Conservation (phyloP, 495 filamentous ascomycete species). For the Pyrenula aspistea region DNA sequence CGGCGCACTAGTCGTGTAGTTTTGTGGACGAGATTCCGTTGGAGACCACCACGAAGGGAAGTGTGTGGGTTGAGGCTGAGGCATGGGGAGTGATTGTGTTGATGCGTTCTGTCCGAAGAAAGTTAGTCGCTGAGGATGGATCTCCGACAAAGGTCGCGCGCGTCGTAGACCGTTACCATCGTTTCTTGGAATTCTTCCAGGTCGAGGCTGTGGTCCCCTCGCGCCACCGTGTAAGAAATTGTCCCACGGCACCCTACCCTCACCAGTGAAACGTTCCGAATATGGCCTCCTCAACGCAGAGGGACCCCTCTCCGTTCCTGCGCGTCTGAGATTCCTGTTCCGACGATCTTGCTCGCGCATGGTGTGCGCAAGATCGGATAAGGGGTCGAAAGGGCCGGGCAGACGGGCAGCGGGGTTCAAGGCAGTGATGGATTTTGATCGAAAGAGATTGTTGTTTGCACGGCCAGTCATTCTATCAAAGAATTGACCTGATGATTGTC, state of each 20-base stretch:
- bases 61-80: neutral
- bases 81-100: neutral
- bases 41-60: neutral
- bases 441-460: neutral
- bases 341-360: neutral
- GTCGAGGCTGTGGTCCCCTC: neutral
- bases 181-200: neutral
- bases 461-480: neutral
- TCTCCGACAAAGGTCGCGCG: neutral
- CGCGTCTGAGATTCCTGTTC: neutral
- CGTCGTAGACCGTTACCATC: neutral
- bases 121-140: neutral
- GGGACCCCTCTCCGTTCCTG: neutral
- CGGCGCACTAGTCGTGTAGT: too few species aligned
- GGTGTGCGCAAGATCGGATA: neutral
- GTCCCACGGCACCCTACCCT: neutral
- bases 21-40: neutral
- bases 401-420: neutral
- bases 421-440: neutral
- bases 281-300: neutral
- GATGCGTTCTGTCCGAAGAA: neutral
- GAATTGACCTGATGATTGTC: neutral
- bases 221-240: neutral
- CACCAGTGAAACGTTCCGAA: neutral
- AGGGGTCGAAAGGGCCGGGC: neutral